These are phyloP conservation scores for Naganishia vaughanmartiniae DNA, from an alignment of 768 basidiomycete genomes.

Conservation along the genomic window DNA sequence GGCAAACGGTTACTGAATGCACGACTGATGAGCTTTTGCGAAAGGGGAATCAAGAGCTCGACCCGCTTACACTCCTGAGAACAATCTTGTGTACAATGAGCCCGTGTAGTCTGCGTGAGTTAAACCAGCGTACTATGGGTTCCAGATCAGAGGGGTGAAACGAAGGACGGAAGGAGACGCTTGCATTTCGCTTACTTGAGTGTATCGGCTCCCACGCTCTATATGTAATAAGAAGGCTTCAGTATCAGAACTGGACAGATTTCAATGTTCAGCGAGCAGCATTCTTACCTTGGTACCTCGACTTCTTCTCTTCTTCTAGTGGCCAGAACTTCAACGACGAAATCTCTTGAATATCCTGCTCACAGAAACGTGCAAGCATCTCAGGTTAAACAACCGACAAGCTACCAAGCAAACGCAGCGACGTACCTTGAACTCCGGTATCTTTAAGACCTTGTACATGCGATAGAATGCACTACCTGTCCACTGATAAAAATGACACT, in stretches of 20 bases:
- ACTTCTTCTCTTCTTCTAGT: neutral
- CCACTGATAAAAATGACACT: conserved; percentile 3
- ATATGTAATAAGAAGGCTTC: neutral
- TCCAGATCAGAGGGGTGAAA: neutral
- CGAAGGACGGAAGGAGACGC: neutral
- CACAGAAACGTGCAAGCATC: neutral
- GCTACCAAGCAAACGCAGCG: neutral
- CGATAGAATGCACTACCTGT: neutral
- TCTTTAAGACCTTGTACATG: neutral
- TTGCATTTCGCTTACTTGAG: neutral
- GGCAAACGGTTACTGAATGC: neutral
- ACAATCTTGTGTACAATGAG: neutral
- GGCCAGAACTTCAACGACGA: neutral
- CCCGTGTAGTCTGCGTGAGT: neutral
- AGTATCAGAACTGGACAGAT: neutral
- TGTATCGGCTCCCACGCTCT: neutral
- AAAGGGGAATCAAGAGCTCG: neutral
- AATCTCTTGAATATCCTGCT: conserved; percentile 1
- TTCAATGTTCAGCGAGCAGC: neutral
- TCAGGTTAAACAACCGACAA: neutral
- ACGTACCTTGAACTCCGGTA: neutral
- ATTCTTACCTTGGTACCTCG: neutral
- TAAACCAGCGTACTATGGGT: neutral
- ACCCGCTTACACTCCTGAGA: neutral
- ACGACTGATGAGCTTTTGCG: neutral